phyloP scores from a whole-genome alignment of 129 eudicot species.

The Chrysanthemum lavandulifolium region DNA sequence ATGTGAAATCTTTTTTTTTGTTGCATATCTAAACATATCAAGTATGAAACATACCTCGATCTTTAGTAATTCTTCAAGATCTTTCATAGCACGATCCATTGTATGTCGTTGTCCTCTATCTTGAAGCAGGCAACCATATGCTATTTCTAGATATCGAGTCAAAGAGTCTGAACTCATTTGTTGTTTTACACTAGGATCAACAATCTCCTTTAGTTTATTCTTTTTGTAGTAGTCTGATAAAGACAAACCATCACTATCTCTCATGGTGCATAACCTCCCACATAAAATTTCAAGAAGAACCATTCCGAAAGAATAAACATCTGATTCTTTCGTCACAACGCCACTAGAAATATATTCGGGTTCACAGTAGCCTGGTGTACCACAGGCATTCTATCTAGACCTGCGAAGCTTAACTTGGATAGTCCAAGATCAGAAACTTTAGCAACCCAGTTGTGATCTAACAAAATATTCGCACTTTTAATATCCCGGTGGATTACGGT shows the following conservation, averaged over 20 bases:
- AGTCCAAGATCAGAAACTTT: too few species aligned
- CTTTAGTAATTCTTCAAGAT: constrained; percentile 18
- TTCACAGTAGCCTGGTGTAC: not conserved
- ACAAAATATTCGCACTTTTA: too few species aligned
- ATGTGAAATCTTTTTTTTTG: too few species aligned
- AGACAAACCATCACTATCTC: not conserved
- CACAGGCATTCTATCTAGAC: too few species aligned
- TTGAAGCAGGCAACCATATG: constrained; percentile 9
- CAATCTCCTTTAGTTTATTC: constrained; percentile 1
- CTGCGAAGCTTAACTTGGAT: too few species aligned
- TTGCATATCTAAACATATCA: too few species aligned
- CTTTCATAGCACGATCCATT: constrained; percentile 9
- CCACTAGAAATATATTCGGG: constrained; percentile 15
- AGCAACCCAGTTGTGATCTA: too few species aligned
- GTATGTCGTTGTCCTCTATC: constrained; percentile 13
- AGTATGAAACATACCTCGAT: constrained; percentile 10
- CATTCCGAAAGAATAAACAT: constrained; percentile 29
- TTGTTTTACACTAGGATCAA: constrained; percentile 11
- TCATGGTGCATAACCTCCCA: constrained; percentile 20
- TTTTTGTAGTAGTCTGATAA: constrained; percentile 4
- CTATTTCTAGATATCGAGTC: not conserved
- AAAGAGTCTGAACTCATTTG: constrained; percentile 1
- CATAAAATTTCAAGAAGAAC: constrained; percentile 14
- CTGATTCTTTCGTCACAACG: constrained; percentile 14
- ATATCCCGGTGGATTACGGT: too few species aligned